Evolutionary conservation across 164 flowering plant genomes (phyloP), one percentile per base, ranked within the genome.

Genomic region (Warburgia ugandensis): DNA sequence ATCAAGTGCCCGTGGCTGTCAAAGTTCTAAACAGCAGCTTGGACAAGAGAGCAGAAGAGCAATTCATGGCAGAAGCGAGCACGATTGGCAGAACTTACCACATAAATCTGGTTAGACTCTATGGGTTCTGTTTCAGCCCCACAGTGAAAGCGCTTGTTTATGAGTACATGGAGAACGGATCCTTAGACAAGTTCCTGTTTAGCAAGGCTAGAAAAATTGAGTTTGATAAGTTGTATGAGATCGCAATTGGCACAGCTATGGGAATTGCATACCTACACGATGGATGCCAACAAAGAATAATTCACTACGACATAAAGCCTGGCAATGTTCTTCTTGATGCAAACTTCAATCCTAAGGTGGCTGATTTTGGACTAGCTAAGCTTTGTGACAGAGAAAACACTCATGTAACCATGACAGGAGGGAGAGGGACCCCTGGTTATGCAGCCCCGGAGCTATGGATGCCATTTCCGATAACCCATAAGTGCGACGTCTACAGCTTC

Each of bases 121-220:
- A 50, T 37, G 73, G 69, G 5, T 69, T 69, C 46, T 65, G 73
- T 61, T 61, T 58, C 33, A 62, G 62, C 14, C 1, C 20, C 0
- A 5, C 25, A 9, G 40, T 29, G 44, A 55, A 20, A 25, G 74
- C 74, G 4, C 63, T 70, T 1, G 70, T 70, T 7, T 70, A 66
- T 13, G 74, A 70, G 50, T 66, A 25, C 54, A 60, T 70, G 74
- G 68, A 56, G 11, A 71, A 67, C 31, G 71, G 71, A 3, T 71
- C 71, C 0, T 64, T 71, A 0, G 69, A 58, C 55, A 50, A 26
- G 10, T 53, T 50, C 38, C 45, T 70, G 45, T 63, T 70, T 22
- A n/a, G 29, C 8, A 27, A 46, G 5, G 20, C 52, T 2, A 17
- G 16, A 6, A 25, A 1, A 0, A 52, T 66, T 0, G 55, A 40